phyloP scores from a whole-genome alignment of 768 basidiomycete genomes.

The Collybia mongolica region DNA sequence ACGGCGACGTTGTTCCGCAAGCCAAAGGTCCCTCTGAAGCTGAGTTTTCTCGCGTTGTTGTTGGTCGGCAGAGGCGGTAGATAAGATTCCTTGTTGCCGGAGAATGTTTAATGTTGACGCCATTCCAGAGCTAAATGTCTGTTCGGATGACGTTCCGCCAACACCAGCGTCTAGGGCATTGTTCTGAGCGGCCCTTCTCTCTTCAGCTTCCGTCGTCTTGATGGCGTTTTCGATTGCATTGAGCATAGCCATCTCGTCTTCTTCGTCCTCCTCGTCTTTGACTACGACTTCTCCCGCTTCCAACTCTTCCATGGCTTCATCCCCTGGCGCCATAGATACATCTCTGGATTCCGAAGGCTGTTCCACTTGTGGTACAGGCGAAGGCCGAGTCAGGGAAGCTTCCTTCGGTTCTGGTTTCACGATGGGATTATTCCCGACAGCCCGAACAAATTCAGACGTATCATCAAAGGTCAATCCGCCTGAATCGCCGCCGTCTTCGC shows the following conservation, averaged over 20 bases:
- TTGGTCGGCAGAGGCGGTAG: conserved; percentile 60
- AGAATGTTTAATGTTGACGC: conserved; percentile 87
- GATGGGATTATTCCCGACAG: conserved; percentile 67
- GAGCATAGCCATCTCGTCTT: conserved; percentile 71
- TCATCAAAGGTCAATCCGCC: conserved; percentile 88
- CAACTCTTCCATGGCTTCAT: conserved; percentile 67
- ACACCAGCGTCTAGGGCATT: conserved; percentile 26
- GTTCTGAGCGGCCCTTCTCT: conserved; percentile 33
- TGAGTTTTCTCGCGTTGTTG: conserved; percentile 79
- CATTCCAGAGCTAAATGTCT: conserved; percentile 81
- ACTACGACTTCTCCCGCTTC: conserved; percentile 81
- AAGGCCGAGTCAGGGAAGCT: conserved; percentile 13
- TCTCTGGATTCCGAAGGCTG: conserved; percentile 46
- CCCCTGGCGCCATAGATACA: conserved; percentile 56
- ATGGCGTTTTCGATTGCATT: conserved; percentile 74
- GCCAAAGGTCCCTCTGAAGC: conserved; percentile 84
- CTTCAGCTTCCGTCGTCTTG: conserved; percentile 59
- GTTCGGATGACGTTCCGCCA: conserved; percentile 72
- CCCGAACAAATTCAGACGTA: conserved; percentile 94
- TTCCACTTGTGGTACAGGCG: conserved; percentile 22
- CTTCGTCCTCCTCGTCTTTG: conserved; percentile 77
- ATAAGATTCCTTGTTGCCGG: conserved; percentile 87
- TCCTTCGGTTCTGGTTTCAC: conserved; percentile 48
- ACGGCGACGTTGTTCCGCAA: conserved; percentile 78
- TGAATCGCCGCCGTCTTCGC: conserved; percentile 42